Evolutionary conservation across 805 yeast genomes (phyloP).

Genomic region (Saccharomycopsis sp.): DNA sequence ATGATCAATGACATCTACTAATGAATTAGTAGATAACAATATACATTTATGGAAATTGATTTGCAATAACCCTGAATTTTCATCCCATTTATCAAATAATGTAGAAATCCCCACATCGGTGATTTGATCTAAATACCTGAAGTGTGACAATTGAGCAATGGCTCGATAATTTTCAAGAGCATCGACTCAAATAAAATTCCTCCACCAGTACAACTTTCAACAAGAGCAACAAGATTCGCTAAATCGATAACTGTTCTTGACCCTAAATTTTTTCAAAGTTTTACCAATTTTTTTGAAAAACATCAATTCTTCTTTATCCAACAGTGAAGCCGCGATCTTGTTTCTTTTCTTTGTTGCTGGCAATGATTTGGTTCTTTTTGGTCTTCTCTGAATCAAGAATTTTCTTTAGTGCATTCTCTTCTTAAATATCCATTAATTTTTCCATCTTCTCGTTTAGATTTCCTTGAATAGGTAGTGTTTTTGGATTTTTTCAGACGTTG

Average conservation of each 20-base stretch:
- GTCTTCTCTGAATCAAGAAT: slow-evolving; percentile 36
- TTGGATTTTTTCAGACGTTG: slow-evolving; percentile 33
- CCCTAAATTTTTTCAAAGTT: slow-evolving; percentile 49
- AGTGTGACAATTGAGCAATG: slow-evolving; percentile 58
- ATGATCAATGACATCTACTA: slow-evolving; percentile 55
- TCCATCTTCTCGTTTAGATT: slow-evolving; percentile 30
- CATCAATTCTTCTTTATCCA: slow-evolving; percentile 59
- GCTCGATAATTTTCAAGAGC: slow-evolving; percentile 71
- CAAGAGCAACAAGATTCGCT: slow-evolving; percentile 54
- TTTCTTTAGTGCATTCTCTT: slow-evolving; percentile 45
- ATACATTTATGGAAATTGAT: slow-evolving; percentile 62
- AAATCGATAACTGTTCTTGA: slow-evolving; percentile 81
- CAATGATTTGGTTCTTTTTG: slow-evolving; percentile 44
- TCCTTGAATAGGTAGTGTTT: slow-evolving; percentile 15
- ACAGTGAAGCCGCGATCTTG: slow-evolving; percentile 74
- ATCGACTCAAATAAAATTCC: slow-evolving; percentile 55
- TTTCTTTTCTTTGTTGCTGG: slow-evolving; percentile 69
- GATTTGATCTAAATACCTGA: slow-evolving; percentile 53
- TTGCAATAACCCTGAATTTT: slow-evolving; percentile 50
- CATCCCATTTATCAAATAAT: slow-evolving; percentile 50
- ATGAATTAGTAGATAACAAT: slow-evolving; percentile 54
- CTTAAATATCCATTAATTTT: slow-evolving; percentile 61
- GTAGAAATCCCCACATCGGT: slow-evolving; percentile 60
- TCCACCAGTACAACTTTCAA: slow-evolving; percentile 57
- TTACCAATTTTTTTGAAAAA: slow-evolving; percentile 57